A percentile compares a stretch with the other conserved stretches of the same genome.
These are phyloP conservation scores for Coprinopsis marcescibilis DNA, from an alignment of 768 basidiomycete species.

Conservation along the genomic window DNA sequence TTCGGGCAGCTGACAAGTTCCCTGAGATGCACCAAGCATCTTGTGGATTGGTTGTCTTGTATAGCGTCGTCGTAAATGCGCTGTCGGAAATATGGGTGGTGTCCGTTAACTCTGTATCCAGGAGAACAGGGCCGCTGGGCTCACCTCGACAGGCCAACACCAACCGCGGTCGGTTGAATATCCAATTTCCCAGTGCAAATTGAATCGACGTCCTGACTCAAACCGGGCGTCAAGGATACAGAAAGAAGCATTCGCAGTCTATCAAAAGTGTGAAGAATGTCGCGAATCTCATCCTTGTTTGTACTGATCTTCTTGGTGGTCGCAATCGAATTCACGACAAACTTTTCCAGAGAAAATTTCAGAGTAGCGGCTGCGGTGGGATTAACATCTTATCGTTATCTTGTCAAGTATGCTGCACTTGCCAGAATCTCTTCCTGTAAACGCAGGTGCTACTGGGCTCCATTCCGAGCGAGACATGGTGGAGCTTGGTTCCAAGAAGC, in stretches of 20 bases:
- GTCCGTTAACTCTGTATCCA: background rate
- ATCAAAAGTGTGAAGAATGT: conserved; percentile 42
- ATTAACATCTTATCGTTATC: background rate
- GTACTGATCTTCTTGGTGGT: conserved; percentile 49
- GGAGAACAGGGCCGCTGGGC: conserved; percentile 7
- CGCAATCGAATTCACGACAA: conserved; percentile 42
- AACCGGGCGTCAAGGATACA: conserved; percentile 58
- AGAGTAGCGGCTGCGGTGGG: conserved; percentile 45
- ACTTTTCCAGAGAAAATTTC: conserved; percentile 44
- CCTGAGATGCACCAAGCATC: conserved; percentile 72
- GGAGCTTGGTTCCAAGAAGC: conserved; percentile 10
- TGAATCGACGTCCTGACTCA: conserved; percentile 65
- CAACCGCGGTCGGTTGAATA: conserved; percentile 30
- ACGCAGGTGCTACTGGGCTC: conserved; percentile 18
- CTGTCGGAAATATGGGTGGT: conserved; percentile 21
- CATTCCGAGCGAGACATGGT: conserved; percentile 20
- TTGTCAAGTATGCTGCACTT: background rate
- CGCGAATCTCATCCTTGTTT: conserved; percentile 34
- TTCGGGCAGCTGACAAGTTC: conserved; percentile 61
- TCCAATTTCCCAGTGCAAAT: conserved; percentile 58
- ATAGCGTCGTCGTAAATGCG: conserved; percentile 35
- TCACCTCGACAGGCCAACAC: conserved; percentile 49
- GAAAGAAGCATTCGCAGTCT: conserved; percentile 59
- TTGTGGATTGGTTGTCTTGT: conserved; percentile 27
- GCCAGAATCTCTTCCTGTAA: conserved; percentile 20